Evolutionary conservation across 345 rosid genomes (phyloP), one percentile per base, ranked within the genome.

Genomic region (Eucalyptus sideroxylon): DNA sequence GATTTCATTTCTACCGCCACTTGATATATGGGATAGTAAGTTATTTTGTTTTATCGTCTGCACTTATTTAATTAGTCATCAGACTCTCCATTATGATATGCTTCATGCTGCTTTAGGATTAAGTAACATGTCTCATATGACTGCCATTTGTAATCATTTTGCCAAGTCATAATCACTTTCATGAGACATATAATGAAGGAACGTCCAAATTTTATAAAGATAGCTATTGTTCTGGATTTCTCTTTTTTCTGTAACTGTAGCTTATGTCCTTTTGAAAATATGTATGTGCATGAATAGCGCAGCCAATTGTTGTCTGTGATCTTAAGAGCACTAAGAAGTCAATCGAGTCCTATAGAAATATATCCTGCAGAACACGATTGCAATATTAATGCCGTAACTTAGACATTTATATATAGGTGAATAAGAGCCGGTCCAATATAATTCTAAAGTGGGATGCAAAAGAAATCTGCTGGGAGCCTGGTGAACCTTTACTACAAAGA

Each of bases 1-100:
- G 98, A 77, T 95, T 94, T 91, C 94, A 93, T 50, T 97, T 98
- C 95, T 96, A 95, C 92, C 93, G 69, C 37, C 95, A 95, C 92
- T 91, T 96, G 83, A 87, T 97, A 42, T 92, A 95, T 88, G 96
- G 95, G 87, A 95, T 93, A 88, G 99, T 98, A 92, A 93, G 96
- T 91, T 89, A 80, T 42, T 88, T 77, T 56, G 16, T 19, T 44
- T 30, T 27, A 34, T 47, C 24, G 11, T 86, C 15, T 72, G 56
- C 40, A 14, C 40, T 40, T 40, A 15, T 77, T 77, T 77, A 21
- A 37, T 40, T 77, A 40, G 30, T 77, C 30, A 77, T 77, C 15
- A 37, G 83, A 40, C 47, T 77, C 47, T 77, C 83, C 2, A 37
- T 23, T 40, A 11, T 37, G 47, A 77, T 11, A 40, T 40, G 83